A percentile compares a stretch with the other conserved stretches of the same genome.
Conservation (phyloP, 441 rosid genomes). For the Gossypium davidsonii region DNA sequence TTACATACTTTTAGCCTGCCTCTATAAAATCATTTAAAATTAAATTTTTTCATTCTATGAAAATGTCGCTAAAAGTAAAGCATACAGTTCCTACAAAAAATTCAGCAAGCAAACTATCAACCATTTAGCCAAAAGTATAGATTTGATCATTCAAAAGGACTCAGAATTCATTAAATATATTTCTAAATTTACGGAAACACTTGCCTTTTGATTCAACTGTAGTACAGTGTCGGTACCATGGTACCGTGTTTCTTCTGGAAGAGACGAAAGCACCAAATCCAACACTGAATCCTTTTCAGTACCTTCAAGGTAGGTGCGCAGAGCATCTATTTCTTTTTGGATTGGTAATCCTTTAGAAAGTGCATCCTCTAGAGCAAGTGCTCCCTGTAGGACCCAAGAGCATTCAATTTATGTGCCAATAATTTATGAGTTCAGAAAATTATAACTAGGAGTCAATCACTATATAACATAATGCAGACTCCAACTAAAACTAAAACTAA, state of each 20-base stretch:
- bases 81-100: not conserved
- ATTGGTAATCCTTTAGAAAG: slow-evolving; percentile 88
- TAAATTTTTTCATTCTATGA: not conserved
- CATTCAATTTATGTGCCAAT: slow-evolving; percentile 9
- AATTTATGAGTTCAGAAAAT: slow-evolving; percentile 16
- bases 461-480: not conserved
- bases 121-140: not conserved
- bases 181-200: slow-evolving; percentile 11
- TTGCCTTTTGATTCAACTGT: slow-evolving; percentile 79
- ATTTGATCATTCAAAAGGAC: not conserved
- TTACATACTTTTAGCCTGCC: not conserved
- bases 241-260: slow-evolving; percentile 77
- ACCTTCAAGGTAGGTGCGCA: slow-evolving; percentile 61
- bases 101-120: not conserved
- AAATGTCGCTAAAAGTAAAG: not conserved
- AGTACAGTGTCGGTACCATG: slow-evolving; percentile 66
- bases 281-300: slow-evolving; percentile 62
- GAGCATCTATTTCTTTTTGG: slow-evolving; percentile 63
- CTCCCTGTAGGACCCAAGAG: slow-evolving; percentile 48
- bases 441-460: slow-evolving; percentile 6
- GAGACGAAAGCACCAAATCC: slow-evolving; percentile 75
- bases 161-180: not conserved
- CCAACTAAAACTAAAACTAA: not conserved
- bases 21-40: slow-evolving; percentile 3
- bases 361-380: slow-evolving; percentile 84